Base-by-base conservation (phyloP, 495 filamentous ascomycete genomes). In the Tuber calosporum region DNA sequence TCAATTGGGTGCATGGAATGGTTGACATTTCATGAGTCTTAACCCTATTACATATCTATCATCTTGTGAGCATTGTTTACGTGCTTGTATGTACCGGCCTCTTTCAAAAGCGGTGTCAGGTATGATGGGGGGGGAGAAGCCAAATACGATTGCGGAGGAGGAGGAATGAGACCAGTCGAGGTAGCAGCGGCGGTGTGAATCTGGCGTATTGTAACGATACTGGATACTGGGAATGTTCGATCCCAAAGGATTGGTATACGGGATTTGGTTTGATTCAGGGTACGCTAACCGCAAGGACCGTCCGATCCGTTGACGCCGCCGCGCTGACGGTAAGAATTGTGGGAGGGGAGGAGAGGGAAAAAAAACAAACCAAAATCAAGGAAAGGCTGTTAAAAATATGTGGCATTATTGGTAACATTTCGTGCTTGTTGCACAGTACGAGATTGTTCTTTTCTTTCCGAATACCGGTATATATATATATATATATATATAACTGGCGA, bases 221-320 rank as follows among this genome's bases (percentile, higher is more conserved):
- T 62, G 26, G 53, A 30, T 62, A 30, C 26, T 62, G 26, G 53
- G 53, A 13, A 62, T 62, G n/a, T 62, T 30, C 53, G 53, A 30
- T 62, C 53, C 53, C 53, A 62, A 62, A 62, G n/a, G 53, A 62
- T 62, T 62, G 53, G 53, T 62, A 26, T 62, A 62, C 53, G 53
- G 53, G 53, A 30, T 62, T 62, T 62, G 53, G 5, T 62, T 62
- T 62, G 53, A 30, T 62, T 62, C 53, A 62, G 30, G 53, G 53
- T 62, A n/a, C n/a, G n/a, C n/a, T n/a, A 62, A 62, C 53, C 13
- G 26, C 53, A 15, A 30, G n/a, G 30, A 62, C 53, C n/a, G 53
- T 62, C 53, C 53, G 53, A 62, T 62, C 48, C 11, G 30, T 30
- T 30, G 53, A 62, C 53, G 53, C 53, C 53, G 53, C 53, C 9